Percentiles rank a stretch among this genome's conserved stretches.
These are phyloP conservation scores for Platanthera guangdongensis DNA, from an alignment of 106 monocot species.

Conservation along the genomic window DNA sequence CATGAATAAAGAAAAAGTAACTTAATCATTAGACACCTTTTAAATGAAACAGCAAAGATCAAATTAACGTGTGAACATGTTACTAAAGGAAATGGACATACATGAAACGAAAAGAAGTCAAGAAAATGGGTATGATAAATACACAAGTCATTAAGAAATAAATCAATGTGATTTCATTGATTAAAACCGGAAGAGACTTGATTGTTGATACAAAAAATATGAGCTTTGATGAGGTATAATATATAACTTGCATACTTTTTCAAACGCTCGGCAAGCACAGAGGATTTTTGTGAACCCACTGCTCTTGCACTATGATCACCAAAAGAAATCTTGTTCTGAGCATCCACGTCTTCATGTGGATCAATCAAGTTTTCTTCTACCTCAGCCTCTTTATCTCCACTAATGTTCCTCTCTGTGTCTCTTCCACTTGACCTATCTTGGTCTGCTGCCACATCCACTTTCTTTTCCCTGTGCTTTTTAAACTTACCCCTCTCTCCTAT, in stretches of 20 bases:
- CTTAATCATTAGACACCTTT: not conserved
- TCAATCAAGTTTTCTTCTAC: constrained; percentile 4
- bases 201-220: not conserved
- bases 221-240: not conserved
- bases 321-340: constrained; percentile 4
- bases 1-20: not conserved
- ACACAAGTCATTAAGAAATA: not conserved
- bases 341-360: constrained; percentile 12
- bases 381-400: constrained; percentile 9
- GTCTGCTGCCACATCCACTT: constrained; percentile 11
- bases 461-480: constrained; percentile 13
- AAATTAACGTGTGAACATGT: not conserved
- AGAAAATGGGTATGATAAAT: not conserved
- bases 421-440: constrained; percentile 20
- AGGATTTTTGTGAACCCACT: constrained; percentile 9
- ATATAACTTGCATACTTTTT: constrained; percentile 24
- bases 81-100: not conserved
- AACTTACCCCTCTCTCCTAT: constrained; percentile 1
- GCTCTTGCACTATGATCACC: constrained; percentile 10
- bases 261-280: constrained; percentile 28
- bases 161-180: not conserved
- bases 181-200: not conserved
- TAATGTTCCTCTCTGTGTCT: constrained; percentile 8
- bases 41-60: not conserved
- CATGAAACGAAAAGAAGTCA: not conserved